Base-by-base conservation (phyloP, 345 rosid species). In the Citrus reticulata region DNA sequence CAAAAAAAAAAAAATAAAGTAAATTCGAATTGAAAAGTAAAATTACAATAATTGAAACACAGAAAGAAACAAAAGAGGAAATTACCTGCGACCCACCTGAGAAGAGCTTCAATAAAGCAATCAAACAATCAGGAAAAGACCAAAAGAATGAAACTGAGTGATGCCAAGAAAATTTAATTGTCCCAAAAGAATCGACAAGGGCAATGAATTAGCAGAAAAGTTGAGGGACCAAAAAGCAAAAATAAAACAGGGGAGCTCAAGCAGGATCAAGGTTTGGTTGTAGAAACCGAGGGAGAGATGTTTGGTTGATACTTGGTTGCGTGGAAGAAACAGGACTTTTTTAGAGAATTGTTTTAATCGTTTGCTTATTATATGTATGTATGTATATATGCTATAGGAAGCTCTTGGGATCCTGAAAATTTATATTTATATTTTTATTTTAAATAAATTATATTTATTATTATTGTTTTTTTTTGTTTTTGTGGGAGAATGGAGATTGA, bases 251-350 rank as follows among this genome's bases (percentile, higher is more conserved):
- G 34, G 59, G 25, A 73, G 57, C 16, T 14, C 7, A 71, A 61
- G 34, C 63, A 65, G 30, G 35, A 27, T 40, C 22, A 68, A 35
- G 30, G 67, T 10, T 37, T 34, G 24, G 39, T 27, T 25, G 62
- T 6, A 46, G 68, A 59, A 46, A 49, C 25, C 25, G 55, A 69
- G 66, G 27, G 60, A 22, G 11, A 51, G 62, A 51, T 11, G 27
- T 64, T 72, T 65, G 67, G 81, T 71, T 54, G 75, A 37, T 55
- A 13, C 49, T 58, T 67, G 73, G 67, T 68, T 67, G 73, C 79
- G 79, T 77, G 78, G 75, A 82, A 29, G 75, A 62, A 74, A 77
- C 29, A 61, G 70, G 80, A 77, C 59, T 64, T 77, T 57, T 11
- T 35, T 32, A 0, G 68, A 2, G 66, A 80, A 59, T 68, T 65